phyloP scores from a whole-genome alignment of 495 filamentous ascomycete species.

The Cudoniella acicularis region DNA sequence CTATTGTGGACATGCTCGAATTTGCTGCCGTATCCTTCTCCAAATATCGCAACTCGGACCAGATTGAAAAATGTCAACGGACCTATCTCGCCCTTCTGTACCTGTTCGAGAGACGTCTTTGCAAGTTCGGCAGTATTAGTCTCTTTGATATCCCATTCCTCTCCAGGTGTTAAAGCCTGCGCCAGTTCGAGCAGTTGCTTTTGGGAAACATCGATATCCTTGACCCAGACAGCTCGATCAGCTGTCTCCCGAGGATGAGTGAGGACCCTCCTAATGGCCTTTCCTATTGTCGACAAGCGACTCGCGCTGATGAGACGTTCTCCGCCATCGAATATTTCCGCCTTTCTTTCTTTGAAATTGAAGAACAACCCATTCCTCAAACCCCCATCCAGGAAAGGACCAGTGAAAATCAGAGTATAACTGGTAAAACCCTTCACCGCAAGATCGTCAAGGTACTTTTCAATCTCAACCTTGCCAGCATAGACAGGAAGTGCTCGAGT shows the following conservation, averaged over 20 bases:
- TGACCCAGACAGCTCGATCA: conserved; percentile 42
- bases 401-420: conserved; percentile 42
- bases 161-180: conserved; percentile 35
- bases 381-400: conserved; percentile 45
- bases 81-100: conserved; percentile 3
- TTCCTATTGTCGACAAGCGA: conserved; percentile 35
- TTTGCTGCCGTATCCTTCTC: conserved; percentile 5
- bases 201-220: conserved; percentile 37
- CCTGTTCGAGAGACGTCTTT: not conserved
- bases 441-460: conserved; percentile 40
- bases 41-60: conserved; percentile 7
- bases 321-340: conserved; percentile 42
- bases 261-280: conserved; percentile 39
- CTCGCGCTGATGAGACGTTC: conserved; percentile 36
- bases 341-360: conserved; percentile 32
- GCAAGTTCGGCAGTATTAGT: conserved; percentile 15
- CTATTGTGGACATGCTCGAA: conserved; percentile 17
- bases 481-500: conserved; percentile 36
- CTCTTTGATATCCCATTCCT: conserved; percentile 33
- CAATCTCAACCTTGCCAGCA: conserved; percentile 37
- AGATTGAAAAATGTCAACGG: not conserved
- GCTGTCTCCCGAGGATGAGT: conserved; percentile 42
- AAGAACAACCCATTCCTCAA: conserved; percentile 35
- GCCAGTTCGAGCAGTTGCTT: conserved; percentile 37
- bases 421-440: conserved; percentile 34